Base-by-base conservation (phyloP, 208 protist species). In the Trypanosoma theileri region DNA sequence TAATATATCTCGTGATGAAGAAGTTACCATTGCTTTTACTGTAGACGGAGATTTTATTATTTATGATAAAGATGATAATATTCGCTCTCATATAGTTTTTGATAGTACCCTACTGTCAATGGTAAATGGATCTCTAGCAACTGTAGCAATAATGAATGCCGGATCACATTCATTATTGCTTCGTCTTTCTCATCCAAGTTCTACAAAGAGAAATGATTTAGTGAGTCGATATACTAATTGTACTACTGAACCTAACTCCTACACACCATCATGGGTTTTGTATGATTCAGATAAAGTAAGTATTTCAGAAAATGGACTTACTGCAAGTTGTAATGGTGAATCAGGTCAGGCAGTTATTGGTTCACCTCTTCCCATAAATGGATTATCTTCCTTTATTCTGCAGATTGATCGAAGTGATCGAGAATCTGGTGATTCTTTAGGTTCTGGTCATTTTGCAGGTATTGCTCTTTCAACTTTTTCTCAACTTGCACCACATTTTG, bases 361-460 rank as follows among this genome's bases (percentile, higher is more conserved):
- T 26, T 86, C 83, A 8, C 79, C 73, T 42, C 64, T 96, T 63
- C 86, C 88, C 0, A 65, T 71, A 24, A 69, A 59, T 22, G 86
- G 91, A n/a, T 68, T 89, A 19, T 88, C 81, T 1, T 81, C 85
- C 16, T 97, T 97, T 79, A 73, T 92, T 8, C 66, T 97, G 26
- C 66, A 82, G 42, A 80, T 94, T 60, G 73, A 88, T 61, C 89
- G 89, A 26, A 73, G 69, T 19, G 89, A 94, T 50, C 69, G 66
- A 12, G 52, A 69, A 35, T 55, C 58, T 12, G 89, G 92, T 21
- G 72, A 81, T 4, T 81, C 89, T 13, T 76, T 97, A 22, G 92
- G 87, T 46, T 86, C 82, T 28, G 92, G 92, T 21, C 91, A 95
- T 75, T 97, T 94, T 75, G 88, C 79, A 19, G 92, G 92, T n/a